These are phyloP conservation scores for Trametes cinnabarina DNA, from an alignment of 768 basidiomycete genomes.

Conservation along the genomic window DNA sequence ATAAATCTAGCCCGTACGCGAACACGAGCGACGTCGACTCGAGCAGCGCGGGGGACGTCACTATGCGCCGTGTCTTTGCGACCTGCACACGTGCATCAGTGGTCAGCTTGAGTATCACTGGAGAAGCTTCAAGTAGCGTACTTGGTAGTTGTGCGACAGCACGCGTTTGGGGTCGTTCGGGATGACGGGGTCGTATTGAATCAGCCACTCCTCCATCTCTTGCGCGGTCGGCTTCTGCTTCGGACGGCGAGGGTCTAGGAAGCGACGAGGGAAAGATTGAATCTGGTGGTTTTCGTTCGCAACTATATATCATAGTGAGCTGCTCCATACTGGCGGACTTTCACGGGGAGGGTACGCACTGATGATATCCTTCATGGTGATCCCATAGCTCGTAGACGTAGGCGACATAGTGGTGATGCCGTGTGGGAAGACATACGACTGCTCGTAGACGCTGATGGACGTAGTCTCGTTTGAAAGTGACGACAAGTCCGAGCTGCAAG, in stretches of 20 bases:
- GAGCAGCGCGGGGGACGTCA: constrained; percentile 79
- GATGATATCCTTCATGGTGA: constrained; percentile 82
- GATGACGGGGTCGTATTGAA: constrained; percentile 81
- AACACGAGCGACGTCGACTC: constrained; percentile 92
- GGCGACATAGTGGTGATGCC: constrained; percentile 67
- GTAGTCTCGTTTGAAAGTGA: constrained; percentile 53
- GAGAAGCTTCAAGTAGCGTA: constrained; percentile 26
- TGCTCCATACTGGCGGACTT: not conserved
- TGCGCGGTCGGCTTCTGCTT: constrained; percentile 68
- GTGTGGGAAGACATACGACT: constrained; percentile 67
- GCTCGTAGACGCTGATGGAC: constrained; percentile 58
- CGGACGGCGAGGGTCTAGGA: constrained; percentile 84
- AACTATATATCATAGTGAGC: constrained; percentile 44
- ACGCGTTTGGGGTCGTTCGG: constrained; percentile 62
- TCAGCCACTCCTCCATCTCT: constrained; percentile 82
- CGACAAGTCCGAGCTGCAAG: constrained; percentile 49
- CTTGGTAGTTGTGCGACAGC: constrained; percentile 57
- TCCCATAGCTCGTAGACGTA: constrained; percentile 86
- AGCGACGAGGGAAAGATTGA: constrained; percentile 64
- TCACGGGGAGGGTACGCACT: constrained; percentile 44
- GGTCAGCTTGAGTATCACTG: not conserved
- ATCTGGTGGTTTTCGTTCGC: constrained; percentile 75
- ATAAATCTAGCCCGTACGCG: constrained; percentile 85
- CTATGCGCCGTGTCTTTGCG: constrained; percentile 61
- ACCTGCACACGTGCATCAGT: constrained; percentile 46